Conservation (phyloP, 805 yeast genomes). For the Yarrowia alimentaria region DNA sequence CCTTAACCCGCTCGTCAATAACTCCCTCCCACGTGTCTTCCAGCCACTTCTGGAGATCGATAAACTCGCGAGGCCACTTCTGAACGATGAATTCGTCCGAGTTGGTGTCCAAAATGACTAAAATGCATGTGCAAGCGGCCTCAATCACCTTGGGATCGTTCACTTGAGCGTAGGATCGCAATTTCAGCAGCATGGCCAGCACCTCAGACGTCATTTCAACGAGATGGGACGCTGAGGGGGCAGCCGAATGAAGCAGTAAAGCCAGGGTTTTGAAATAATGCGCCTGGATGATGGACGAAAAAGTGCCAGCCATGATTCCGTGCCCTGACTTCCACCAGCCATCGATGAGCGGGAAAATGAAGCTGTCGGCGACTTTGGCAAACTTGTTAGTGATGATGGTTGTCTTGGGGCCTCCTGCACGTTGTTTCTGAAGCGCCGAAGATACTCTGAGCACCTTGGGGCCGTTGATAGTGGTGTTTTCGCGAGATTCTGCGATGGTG, state of each 20-base stretch:
- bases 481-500: slow-evolving; percentile 33
- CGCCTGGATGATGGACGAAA: slow-evolving; percentile 52
- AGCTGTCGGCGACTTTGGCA: slow-evolving; percentile 46
- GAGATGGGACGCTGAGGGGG: slow-evolving; percentile 52
- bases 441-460: slow-evolving; percentile 39
- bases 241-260: slow-evolving; percentile 55
- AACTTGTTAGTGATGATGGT: slow-evolving; percentile 41
- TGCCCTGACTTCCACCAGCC: slow-evolving; percentile 49
- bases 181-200: slow-evolving; percentile 37
- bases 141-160: slow-evolving; percentile 36
- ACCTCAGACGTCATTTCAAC: slow-evolving; percentile 59
- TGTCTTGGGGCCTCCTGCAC: slow-evolving; percentile 29
- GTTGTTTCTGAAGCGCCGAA: slow-evolving; percentile 31
- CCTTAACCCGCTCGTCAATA: slow-evolving; percentile 35
- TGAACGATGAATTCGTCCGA: slow-evolving; percentile 36
- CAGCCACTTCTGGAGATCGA: slow-evolving; percentile 38
- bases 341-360: slow-evolving; percentile 56
- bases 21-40: slow-evolving; percentile 37
- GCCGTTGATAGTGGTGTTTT: slow-evolving; percentile 32
- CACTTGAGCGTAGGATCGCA: slow-evolving; percentile 16
- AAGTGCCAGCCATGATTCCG: slow-evolving; percentile 50
- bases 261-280: slow-evolving; percentile 62
- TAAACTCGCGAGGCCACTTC: slow-evolving; percentile 36
- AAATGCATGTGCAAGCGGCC: slow-evolving; percentile 37
- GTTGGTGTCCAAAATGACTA: slow-evolving; percentile 39